A percentile compares a stretch with the other conserved stretches of the same genome.
Conservation (phyloP, 768 basidiomycete genomes). For the Russula brevipes region DNA sequence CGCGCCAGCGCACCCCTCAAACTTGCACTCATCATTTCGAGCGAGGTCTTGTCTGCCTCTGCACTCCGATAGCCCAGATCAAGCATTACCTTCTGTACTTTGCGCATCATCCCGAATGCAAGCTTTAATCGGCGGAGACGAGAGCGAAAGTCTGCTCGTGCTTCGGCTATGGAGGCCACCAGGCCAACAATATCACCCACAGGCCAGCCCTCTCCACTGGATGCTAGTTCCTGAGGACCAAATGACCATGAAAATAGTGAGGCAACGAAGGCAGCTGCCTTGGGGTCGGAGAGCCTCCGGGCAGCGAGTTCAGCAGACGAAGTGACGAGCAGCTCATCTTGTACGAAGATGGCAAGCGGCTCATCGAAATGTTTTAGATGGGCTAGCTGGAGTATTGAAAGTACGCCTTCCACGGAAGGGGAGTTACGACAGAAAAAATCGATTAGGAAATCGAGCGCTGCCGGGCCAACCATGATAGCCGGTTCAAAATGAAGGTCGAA, state of each 20-base stretch:
- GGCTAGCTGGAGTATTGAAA: conserved; percentile 57
- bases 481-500: conserved; percentile 60
- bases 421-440: conserved; percentile 56
- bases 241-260: conserved; percentile 21
- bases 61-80: conserved; percentile 36
- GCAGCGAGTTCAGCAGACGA: not conserved
- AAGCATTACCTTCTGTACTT: conserved; percentile 42
- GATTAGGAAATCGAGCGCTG: conserved; percentile 47
- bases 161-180: conserved; percentile 35
- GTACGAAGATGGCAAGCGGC: conserved; percentile 45
- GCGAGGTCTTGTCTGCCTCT: conserved; percentile 28
- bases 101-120: conserved; percentile 44
- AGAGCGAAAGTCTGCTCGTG: conserved; percentile 37
- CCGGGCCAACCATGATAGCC: conserved; percentile 55
- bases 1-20: conserved; percentile 42
- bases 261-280: conserved; percentile 36
- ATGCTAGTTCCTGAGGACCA: conserved; percentile 20
- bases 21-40: conserved; percentile 42
- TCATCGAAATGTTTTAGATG: conserved; percentile 70
- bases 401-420: conserved; percentile 50
- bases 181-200: conserved; percentile 31
- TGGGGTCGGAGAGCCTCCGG: conserved; percentile 22
- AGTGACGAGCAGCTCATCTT: conserved; percentile 27
- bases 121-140: conserved; percentile 38
- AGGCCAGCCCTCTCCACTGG: conserved; percentile 27